Evolutionary conservation across 192 early-diverging fungal species (phyloP), one percentile per base, ranked within the genome.

Genomic region (Ramicandelaber brevisporus): DNA sequence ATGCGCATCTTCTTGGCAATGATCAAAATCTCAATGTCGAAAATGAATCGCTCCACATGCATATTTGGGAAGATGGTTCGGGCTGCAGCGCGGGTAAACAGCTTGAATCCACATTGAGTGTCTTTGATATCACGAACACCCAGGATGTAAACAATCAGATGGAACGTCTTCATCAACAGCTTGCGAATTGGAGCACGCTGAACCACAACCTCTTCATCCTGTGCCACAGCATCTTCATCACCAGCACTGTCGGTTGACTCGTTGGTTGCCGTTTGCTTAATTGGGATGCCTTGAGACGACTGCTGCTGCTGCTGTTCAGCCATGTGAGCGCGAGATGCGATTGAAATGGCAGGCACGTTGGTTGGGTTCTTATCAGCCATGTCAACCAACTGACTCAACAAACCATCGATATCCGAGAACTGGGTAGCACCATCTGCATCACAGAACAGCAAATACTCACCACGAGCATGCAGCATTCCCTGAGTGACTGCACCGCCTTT

Each of bases 31-130:
- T 97, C 90, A 31, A 97, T 81, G 46, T 97, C 90, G 57, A 97
- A 97, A 45, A 97, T 89, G 74, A 86, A 97, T 14, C 90, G 60
- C 41, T 89, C 78, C 2, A 84, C 82, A 31, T 97, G 90, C 77
- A 92, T 82, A 41, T 68, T 68, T 12, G 73, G 64, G 37, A 87
- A 84, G 21, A 97, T 73, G 17, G 45, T 40, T 23, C 57, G 57
- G 0, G 76, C 84, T 0, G 84, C 63, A 13, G 48, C 41, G 10
- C 90, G 68, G 0, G 78, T 76, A 33, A 92, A 71, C 15, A 97
- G 53, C 45, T 97, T 97, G 64, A 97, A 97, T 3, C 90, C 90
- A 46, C 90, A 97, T 45, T 97, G 90, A 6, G 90, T 97, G 42
- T 97, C 90, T 15, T 72, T 68, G 40, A 97, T 78, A 2, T 63